phyloP scores from a whole-genome alignment of 495 filamentous ascomycete genomes.

The Apodospora peruviana region DNA sequence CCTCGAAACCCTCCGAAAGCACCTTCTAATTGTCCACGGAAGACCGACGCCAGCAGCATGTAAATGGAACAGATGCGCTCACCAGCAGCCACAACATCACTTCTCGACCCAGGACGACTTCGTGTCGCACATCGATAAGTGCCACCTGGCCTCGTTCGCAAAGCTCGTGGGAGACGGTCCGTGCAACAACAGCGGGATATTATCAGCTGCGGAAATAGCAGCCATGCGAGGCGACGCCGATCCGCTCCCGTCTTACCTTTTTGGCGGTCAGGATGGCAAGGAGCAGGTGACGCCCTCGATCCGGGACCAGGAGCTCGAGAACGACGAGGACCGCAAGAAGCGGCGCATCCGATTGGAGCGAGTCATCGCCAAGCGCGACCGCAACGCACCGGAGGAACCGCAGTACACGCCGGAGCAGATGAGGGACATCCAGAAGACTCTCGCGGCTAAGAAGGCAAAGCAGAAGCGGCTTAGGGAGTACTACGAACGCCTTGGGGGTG shows the following conservation, averaged over 20 bases:
- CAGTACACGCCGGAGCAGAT: constrained; percentile 22
- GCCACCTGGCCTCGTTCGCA: constrained; percentile 53
- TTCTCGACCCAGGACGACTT: constrained; percentile 39
- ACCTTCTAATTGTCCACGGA: constrained; percentile 55
- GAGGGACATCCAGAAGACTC: constrained; percentile 3
- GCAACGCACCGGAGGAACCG: constrained; percentile 38
- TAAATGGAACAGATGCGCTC: constrained; percentile 31
- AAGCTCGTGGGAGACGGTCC: constrained; percentile 65
- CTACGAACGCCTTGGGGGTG: constrained; percentile 1
- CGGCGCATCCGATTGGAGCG: constrained; percentile 25
- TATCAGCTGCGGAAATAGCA: background rate
- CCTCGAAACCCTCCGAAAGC: constrained; percentile 60
- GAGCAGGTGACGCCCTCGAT: constrained; percentile 43
- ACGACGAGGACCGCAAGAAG: constrained; percentile 27
- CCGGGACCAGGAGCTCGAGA: constrained; percentile 29
- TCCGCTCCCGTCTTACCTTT: constrained; percentile 34
- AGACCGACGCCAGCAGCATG: constrained; percentile 16
- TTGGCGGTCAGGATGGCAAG: constrained; percentile 29
- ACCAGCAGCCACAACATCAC: background rate
- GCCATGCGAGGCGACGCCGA: constrained; percentile 11
- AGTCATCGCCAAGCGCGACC: constrained; percentile 22
- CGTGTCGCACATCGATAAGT: constrained; percentile 52
- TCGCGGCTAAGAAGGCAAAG: constrained; percentile 10
- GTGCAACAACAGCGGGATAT: constrained; percentile 23
- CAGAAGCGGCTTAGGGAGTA: constrained; percentile 20